A percentile compares a stretch with the other conserved stretches of the same genome.
These are phyloP conservation scores for Candida tammaniensis DNA, from an alignment of 805 yeast genomes.

Conservation along the genomic window DNA sequence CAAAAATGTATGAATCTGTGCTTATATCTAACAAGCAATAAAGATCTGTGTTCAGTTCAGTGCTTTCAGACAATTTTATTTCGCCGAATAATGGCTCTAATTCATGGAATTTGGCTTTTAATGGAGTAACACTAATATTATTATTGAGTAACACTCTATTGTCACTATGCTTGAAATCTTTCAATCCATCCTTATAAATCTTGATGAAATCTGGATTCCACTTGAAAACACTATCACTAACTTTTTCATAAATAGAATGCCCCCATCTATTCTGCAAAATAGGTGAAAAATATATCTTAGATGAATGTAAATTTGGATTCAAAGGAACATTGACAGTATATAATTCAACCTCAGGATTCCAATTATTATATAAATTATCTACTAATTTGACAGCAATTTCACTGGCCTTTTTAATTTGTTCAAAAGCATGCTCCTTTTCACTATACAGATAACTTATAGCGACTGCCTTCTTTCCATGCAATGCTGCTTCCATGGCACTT, in stretches of 20 bases:
- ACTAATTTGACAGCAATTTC: constrained; percentile 63
- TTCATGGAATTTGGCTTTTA: constrained; percentile 67
- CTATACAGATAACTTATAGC: constrained; percentile 87
- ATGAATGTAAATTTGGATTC: constrained; percentile 45
- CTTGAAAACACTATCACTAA: constrained; percentile 39
- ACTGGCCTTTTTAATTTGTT: constrained; percentile 62
- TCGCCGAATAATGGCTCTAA: constrained; percentile 57
- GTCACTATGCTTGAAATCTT: constrained; percentile 52
- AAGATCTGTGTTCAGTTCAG: not conserved
- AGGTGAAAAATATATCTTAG: constrained; percentile 73
- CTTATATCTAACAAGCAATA: constrained; percentile 40
- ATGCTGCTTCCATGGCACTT: constrained; percentile 91
- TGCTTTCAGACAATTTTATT: constrained; percentile 32
- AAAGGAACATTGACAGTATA: constrained; percentile 87
- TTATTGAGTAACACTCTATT: constrained; percentile 68
- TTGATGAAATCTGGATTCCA: constrained; percentile 84
- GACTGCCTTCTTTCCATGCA: constrained; percentile 65
- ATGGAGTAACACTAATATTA: constrained; percentile 50
- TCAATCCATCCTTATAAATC: constrained; percentile 53
- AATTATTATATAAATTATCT: constrained; percentile 47
- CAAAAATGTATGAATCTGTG: constrained; percentile 35
- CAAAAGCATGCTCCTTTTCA: constrained; percentile 45
- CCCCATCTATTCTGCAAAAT: constrained; percentile 80
- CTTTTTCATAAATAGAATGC: constrained; percentile 47
- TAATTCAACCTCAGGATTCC: constrained; percentile 52